Evolutionary conservation across 2,329 filamentous ascomycete genomes (phyloP), one percentile per base, ranked within the genome.

Genomic region (Epichloe scottii): DNA sequence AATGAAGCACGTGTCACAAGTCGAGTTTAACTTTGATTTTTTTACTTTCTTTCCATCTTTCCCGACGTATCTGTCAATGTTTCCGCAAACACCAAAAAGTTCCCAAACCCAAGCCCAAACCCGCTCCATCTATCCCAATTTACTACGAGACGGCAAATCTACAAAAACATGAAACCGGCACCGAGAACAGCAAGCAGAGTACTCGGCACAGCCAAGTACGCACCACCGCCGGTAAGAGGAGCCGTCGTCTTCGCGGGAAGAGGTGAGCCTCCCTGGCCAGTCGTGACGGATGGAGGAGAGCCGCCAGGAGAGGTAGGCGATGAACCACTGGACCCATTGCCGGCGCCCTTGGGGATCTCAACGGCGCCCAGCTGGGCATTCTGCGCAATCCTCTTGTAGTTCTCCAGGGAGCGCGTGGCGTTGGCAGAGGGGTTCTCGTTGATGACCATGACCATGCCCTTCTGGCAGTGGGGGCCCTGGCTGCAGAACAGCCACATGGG

Each of bases 401-500:
- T 67, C 3, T 66, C 61, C 14, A 84, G 69, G 35, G 76, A 75
- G 55, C 76, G 73, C 39, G 71, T 62, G 3, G 74, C 54, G 66
- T 82, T 82, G 60, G 71, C 71, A 23, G 67, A 57, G 34, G 74
- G 72, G 65, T 84, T 74, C 69, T 79, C 79, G 67, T 90, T 89
- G 63, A 89, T 82, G 34, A 87, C 84, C 71, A 87, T 84, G 52
- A 77, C 75, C 84, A 89, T 89, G 55, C 85, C 85, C 46, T 64
- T 69, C 66, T 89, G 78, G 68, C 87, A 93, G 70, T 93, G 87
- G 61, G 75, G 78, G 44, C 65, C 81, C 66, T 89, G 83, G 33
- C 80, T 81, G 70, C 87, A 91, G 75, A 85, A 91, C 57, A 87
- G 70, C 86, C 87, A 93, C 57, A 90, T 73, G 33, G 87, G 87